phyloP scores from a whole-genome alignment of 1,284 basidiomycete genomes.

The Irpex lacteus region DNA sequence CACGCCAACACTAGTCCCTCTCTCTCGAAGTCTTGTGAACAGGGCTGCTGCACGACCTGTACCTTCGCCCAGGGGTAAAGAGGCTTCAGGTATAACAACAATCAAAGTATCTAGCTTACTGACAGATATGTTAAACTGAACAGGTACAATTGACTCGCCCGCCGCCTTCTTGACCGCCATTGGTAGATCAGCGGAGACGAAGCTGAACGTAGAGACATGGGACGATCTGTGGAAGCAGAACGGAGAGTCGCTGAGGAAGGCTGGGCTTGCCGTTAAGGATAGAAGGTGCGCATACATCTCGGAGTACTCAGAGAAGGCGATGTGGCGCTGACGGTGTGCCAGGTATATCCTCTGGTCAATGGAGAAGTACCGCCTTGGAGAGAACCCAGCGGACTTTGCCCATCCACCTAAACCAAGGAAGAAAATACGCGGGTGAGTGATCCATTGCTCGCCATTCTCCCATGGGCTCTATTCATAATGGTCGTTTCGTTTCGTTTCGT shows the following conservation, averaged over 20 bases:
- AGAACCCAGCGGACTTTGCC: conserved; percentile 56
- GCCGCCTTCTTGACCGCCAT: conserved; percentile 70
- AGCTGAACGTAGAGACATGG: conserved; percentile 61
- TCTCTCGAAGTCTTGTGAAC: conserved; percentile 29
- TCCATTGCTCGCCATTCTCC: conserved; percentile 1
- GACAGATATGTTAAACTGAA: conserved; percentile 7
- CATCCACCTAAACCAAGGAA: conserved; percentile 67
- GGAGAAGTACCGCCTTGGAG: conserved; percentile 68
- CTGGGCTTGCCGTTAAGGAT: conserved; percentile 63
- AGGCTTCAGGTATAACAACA: conserved; percentile 15
- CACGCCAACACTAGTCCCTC: not conserved
- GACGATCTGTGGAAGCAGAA: conserved; percentile 63
- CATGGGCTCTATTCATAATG: not conserved
- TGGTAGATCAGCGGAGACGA: conserved; percentile 63
- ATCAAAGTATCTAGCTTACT: not conserved
- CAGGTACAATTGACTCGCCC: conserved; percentile 47
- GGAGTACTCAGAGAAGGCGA: not conserved
- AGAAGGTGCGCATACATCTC: conserved; percentile 45
- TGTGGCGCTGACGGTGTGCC: not conserved
- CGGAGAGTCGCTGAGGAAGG: conserved; percentile 57
- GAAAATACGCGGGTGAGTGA: conserved; percentile 69
- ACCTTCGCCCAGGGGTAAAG: conserved; percentile 27
- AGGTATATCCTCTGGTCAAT: conserved; percentile 84
- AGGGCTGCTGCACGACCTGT: conserved; percentile 34
- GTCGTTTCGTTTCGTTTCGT: conserved; percentile 10